Base-by-base conservation (phyloP, 2,329 filamentous ascomycete species). In the Emmonsiellopsis sp. region DNA sequence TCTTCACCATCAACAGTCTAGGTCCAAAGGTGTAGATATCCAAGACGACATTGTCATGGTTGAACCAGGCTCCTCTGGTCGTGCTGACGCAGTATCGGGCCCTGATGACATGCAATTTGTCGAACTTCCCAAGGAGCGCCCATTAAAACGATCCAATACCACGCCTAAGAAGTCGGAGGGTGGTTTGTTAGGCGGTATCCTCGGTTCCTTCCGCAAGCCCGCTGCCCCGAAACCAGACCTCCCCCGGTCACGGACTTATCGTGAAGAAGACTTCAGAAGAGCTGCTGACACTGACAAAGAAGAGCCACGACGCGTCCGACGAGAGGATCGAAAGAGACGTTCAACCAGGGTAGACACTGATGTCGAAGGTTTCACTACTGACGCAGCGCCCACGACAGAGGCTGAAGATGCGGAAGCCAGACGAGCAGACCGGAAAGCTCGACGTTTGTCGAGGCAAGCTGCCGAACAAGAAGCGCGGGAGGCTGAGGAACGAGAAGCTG, bases 121-220 rank as follows among this genome's bases (percentile, higher is more conserved):
- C 59, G 69, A 73, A 50, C 72, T 74, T 49, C 71, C 64, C 8
- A 63, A 70, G 57, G 76, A 79, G 58, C 73, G 78, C 51, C 69
- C 78, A 4, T 62, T 83, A 46, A 82, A 79, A 63, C 79, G 84
- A 47, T 79, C 82, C 38, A 81, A 78, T 59, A 85, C 84, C 3
- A 79, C 47, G 1, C 50, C 82, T 2, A 84, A 81, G 65, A 86
- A 83, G 63, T 69, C 81, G 51, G 77, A 77, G 53, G 60, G 61
- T 52, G 71, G 74, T 53, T 78, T 80, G 20, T 67, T 84, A 13
- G 79, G 82, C 71, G 78, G 79, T n/a, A 73, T 89, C 5, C 83
- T 90, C 59, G 81, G 82, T 7, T 70, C 70, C 2, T 54, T 72
- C 30, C 63, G 68, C 30, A 70, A 68, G 51, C 61, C 59, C 31